Conservation (phyloP, 1,284 basidiomycete species). For the Ustilago crameri region DNA sequence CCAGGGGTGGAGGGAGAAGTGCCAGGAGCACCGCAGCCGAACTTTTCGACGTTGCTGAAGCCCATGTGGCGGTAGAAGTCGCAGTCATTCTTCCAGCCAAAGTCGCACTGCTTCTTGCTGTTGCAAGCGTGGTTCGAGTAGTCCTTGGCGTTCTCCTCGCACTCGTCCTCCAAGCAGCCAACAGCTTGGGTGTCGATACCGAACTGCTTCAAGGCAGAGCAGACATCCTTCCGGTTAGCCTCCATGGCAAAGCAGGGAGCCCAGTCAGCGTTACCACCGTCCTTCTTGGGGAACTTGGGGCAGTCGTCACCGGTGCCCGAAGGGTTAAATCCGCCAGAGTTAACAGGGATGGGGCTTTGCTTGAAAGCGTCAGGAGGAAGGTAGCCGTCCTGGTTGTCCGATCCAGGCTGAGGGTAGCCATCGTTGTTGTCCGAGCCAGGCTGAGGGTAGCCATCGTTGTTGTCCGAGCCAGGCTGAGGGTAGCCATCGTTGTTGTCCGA, state of each 20-base stretch:
- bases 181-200: slow-evolving; percentile 32
- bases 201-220: slow-evolving; percentile 48
- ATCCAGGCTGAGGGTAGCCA: background rate
- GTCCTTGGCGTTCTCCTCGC: slow-evolving; percentile 39
- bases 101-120: slow-evolving; percentile 42
- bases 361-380: background rate
- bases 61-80: slow-evolving; percentile 38
- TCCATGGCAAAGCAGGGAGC: slow-evolving; percentile 41
- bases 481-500: background rate
- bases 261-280: slow-evolving; percentile 30
- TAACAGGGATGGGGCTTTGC: slow-evolving; percentile 14
- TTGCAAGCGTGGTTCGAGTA: slow-evolving; percentile 44
- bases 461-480: background rate
- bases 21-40: slow-evolving; percentile 27
- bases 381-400: no score
- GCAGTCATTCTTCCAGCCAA: slow-evolving; percentile 40
- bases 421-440: background rate
- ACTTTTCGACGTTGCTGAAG: slow-evolving; percentile 40
- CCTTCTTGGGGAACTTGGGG: slow-evolving; percentile 41
- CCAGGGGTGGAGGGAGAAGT: background rate
- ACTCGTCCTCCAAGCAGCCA: slow-evolving; percentile 35
- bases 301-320: slow-evolving; percentile 13
- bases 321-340: background rate
- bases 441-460: no score
- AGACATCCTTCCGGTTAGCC: slow-evolving; percentile 38